Evolutionary conservation across 768 basidiomycete genomes (phyloP), one percentile per base, ranked within the genome.

Genomic region (Neoboletus brunneissimus): DNA sequence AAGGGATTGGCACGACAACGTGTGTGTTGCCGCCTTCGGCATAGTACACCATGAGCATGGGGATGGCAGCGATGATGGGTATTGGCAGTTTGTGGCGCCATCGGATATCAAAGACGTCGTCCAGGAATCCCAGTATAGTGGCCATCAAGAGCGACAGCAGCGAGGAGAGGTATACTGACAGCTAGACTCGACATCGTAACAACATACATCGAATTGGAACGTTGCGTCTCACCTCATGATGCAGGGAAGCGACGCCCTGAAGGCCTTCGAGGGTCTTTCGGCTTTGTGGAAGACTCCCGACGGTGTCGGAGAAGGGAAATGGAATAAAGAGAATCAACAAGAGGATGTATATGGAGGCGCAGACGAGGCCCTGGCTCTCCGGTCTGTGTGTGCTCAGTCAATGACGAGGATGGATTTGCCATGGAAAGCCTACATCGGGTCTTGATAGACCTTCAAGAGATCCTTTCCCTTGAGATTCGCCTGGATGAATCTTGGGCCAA

Each of bases 81-180:
- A 99, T 95, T 0, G 97, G 97, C 13, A 99, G 75, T 71, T 99
- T 99, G 74, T 98, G 94, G 55, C 97, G 76, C 97, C 97, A 99
- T 18, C 97, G 86, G 62, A 99, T 98, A 70, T 99, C 97, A 63
- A 98, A 99, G 5, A 98, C 82, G 72, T 99, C 97, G 66, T 99
- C 97, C 44, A 98, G 78, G 69, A 99, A 96, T 32, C 97, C 97
- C 9, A 99, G 84, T 57, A 98, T 79, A 0, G 94, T 95, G 0
- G 97, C 95, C 42, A 92, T 91, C 34, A 98, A 75, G 37, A 99
- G 78, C 0, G 91, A 94, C n/a, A 99, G 80, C 8, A 99, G 67
- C 10, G 93, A 92, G 0, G 97, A 95, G 44, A 99, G 79, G 73
- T 97, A 99, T 7, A 95, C 85, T 1, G 96, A 85, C 56, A 98